Evolutionary conservation across 2,329 filamentous ascomycete species (phyloP).

Genomic region (Curvularia sp.): DNA sequence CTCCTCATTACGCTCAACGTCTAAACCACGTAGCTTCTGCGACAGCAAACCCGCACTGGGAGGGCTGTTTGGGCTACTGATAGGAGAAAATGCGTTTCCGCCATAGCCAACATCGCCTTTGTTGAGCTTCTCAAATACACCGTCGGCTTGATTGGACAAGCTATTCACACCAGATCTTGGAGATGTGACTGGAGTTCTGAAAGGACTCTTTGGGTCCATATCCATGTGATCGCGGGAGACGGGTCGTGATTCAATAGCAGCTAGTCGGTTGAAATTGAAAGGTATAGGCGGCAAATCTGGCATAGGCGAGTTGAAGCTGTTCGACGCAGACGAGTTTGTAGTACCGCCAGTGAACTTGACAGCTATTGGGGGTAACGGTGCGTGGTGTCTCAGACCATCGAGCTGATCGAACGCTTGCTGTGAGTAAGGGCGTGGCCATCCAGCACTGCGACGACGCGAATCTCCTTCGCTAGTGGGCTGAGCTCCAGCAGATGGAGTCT

Average conservation of each 20-base stretch:
- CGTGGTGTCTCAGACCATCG: slow-evolving; percentile 33
- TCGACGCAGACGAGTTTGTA: slow-evolving; percentile 31
- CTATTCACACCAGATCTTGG: slow-evolving; percentile 25
- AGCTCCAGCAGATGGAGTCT: slow-evolving; percentile 27
- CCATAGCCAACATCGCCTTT: slow-evolving; percentile 65
- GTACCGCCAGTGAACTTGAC: slow-evolving; percentile 42
- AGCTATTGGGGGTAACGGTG: slow-evolving; percentile 42
- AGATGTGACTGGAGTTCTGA: slow-evolving; percentile 32
- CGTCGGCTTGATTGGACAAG: slow-evolving; percentile 9
- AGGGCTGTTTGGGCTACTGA: slow-evolving; percentile 59
- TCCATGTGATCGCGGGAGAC: slow-evolving; percentile 45
- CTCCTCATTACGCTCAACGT: slow-evolving; percentile 50
- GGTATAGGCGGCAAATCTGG: slow-evolving; percentile 60
- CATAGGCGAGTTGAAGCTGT: slow-evolving; percentile 32
- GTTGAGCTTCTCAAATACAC: slow-evolving; percentile 70
- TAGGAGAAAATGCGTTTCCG: slow-evolving; percentile 43
- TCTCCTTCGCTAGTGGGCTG: slow-evolving; percentile 38
- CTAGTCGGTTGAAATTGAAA: slow-evolving; percentile 52
- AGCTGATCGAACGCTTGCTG: slow-evolving; percentile 39
- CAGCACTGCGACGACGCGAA: slow-evolving; percentile 43
- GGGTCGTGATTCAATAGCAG: slow-evolving; percentile 40
- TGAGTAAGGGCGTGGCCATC: slow-evolving; percentile 36
- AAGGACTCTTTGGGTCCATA: slow-evolving; percentile 36
- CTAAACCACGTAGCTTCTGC: slow-evolving; percentile 69
- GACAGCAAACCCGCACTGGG: slow-evolving; percentile 74